These are phyloP conservation scores for Acidomyces sp. DNA, from an alignment of 495 filamentous ascomycete genomes.

Conservation along the genomic window DNA sequence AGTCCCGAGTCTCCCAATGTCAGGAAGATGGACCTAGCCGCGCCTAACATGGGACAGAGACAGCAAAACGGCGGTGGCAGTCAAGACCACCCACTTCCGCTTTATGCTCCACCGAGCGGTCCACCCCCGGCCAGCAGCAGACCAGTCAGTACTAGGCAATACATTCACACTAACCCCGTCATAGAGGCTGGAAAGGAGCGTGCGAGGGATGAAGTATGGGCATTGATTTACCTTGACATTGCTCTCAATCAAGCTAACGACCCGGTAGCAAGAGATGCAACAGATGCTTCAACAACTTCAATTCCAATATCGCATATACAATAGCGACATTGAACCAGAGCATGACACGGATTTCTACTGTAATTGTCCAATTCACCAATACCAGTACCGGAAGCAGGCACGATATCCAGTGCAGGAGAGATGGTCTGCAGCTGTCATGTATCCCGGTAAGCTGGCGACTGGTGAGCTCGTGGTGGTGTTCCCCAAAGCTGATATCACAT, in stretches of 20 bases:
- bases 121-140: not conserved
- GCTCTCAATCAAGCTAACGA: not conserved
- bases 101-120: conserved; percentile 12
- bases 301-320: conserved; percentile 29
- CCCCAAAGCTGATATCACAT: not conserved
- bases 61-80: not conserved
- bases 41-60: not conserved
- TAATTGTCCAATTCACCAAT: conserved; percentile 12
- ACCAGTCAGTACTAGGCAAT: not conserved
- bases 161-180: conserved; percentile 27
- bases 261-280: conserved; percentile 32
- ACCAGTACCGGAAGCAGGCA: conserved; percentile 22
- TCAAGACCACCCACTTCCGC: not conserved
- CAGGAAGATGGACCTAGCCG: no score
- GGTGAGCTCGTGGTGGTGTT: not conserved
- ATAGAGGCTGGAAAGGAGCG: conserved; percentile 30
- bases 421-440: conserved; percentile 38
- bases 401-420: conserved; percentile 30
- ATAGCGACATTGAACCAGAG: conserved; percentile 38
- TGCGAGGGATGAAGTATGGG: conserved; percentile 26
- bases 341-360: conserved; percentile 28
- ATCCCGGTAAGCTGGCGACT: conserved; percentile 26
- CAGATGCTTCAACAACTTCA: conserved; percentile 30
- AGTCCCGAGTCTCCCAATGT: no score
- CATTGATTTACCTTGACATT: not conserved